Evolutionary conservation across 139 green algal species (phyloP), one percentile per base, ranked within the genome.

Genomic region (Chlorella sp.): DNA sequence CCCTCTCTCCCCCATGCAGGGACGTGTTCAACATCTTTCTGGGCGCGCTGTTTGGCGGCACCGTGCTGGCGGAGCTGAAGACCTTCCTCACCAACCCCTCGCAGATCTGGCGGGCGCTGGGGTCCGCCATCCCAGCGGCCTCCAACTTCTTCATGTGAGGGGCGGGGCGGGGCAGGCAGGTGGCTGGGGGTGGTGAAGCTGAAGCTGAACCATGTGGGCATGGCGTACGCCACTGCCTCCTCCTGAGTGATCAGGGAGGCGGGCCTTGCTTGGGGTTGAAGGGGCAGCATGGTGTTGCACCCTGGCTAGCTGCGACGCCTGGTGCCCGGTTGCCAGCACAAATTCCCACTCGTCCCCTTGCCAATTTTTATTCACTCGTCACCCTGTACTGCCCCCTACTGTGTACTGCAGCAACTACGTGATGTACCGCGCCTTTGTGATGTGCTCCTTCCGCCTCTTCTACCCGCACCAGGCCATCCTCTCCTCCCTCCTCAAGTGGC

Each of bases 121-220:
- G 96, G 15, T 92, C 90, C 1, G 96, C 95, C 73, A 92, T 99
- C 61, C 96, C 97, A 26, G 89, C 92, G 40, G 95, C 94, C 68
- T 96, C 93, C 88, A 98, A 98, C 92, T 99, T 98, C 93, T 99
- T 99, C 94, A 95, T 98, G 84, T 88, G 84, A 66, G 84, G 22
- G 64, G 64, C 64, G 64, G 64, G 64, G 64, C 64, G 64, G 64
- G 21, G 64, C 21, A 14, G 64, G 21, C 22, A 18, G 48, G 7
- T 9, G 11, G 21, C 16, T 60, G 36, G 36, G 14, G 22, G n/a
- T 32, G 37, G 36, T 53, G 18, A 21, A 15, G 36, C 19, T 0
- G 76, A 7, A 53, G n/a, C n/a, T n/a, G n/a, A n/a, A n/a, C n/a
- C 32, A 1, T 57, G 48, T 57, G 48, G 9, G 48, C 48, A 9